Evolutionary conservation across 805 yeast genomes (phyloP).

Genomic region (Lipomyces sp.): DNA sequence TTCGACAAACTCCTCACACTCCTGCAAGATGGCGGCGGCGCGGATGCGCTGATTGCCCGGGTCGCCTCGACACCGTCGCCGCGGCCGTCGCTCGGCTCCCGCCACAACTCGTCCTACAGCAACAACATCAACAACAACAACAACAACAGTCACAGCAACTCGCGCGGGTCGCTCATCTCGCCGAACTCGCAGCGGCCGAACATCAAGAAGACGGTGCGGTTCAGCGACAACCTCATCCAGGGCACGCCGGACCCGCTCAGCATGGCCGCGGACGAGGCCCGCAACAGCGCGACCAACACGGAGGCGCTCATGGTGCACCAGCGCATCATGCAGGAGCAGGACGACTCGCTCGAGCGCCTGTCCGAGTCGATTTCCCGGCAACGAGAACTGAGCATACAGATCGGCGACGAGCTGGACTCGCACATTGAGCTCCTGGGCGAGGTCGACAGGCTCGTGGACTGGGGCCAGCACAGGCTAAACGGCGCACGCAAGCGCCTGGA

Average conservation of each 20-base stretch:
- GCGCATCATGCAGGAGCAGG: conserved; percentile 40
- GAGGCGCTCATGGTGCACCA: conserved; percentile 32
- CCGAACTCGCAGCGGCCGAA: too few species aligned
- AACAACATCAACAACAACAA: too few species aligned
- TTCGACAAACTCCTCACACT: conserved; percentile 22
- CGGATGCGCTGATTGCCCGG: conserved; percentile 10
- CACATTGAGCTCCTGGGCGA: conserved; percentile 41
- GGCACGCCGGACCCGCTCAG: conserved; percentile 23
- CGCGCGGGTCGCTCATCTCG: conserved; percentile 2
- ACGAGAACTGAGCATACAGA: conserved; percentile 40
- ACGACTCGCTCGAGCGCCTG: conserved; percentile 39
- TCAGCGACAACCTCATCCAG: conserved; percentile 34
- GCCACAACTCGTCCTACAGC: neutral
- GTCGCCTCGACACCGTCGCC: conserved; percentile 8
- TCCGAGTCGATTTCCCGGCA: conserved; percentile 40
- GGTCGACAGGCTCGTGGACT: conserved; percentile 41
- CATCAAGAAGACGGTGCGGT: conserved; percentile 31
- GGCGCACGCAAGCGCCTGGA: conserved; percentile 39
- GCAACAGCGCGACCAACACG: conserved; percentile 18
- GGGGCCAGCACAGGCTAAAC: conserved; percentile 37
- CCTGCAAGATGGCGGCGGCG: conserved; percentile 25
- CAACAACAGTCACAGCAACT: too few species aligned
- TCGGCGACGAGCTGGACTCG: conserved; percentile 40
- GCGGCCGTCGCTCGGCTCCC: conserved; percentile 15
- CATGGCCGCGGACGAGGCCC: conserved; percentile 22